Base-by-base conservation (phyloP, 139 green algal genomes). In the Pseudopediastrum boryanum region DNA sequence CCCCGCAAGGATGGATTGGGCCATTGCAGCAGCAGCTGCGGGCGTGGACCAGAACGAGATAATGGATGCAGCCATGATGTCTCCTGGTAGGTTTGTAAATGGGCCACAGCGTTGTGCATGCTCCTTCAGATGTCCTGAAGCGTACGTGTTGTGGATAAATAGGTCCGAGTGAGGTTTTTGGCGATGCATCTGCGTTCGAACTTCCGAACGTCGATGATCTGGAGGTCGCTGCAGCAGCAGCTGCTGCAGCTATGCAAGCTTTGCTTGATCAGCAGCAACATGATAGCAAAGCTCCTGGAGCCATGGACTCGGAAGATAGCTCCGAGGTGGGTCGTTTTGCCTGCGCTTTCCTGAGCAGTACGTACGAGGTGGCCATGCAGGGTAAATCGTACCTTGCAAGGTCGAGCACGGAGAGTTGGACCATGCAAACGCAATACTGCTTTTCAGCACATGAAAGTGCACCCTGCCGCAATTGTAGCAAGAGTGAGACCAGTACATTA, bases 121-220 rank as follows among this genome's bases (percentile, higher is more conserved):
- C 42, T 4, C 42, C 65, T 46, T 4, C 62, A 71, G 29, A 8
- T 29, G 44, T 54, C 23, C 71, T 13, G 21, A 5, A 5, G 4
- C 36, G n/a, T 16, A 8, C 13, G 64, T 31, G 19, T 25, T 10
- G 16, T 42, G 13, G 23, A 36, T 7, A 12, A 43, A 23, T 8
- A 12, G 33, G 31, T 33, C 31, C 13, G 48, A n/a, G 19, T 9
- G 19, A 39, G 36, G 23, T 29, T n/a, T 51, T 4, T 16, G 59
- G 5, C 5, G 13, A 21, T n/a, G 74, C 58, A 9, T 64, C 48
- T 25, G n/a, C 59, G 19, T 80, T 58, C 23, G 85, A 89, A 52
- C 80, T 93, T 44, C 89, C 89, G 2, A 86, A 38, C 33, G 87
- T 93, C 12, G 86, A 93, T 61, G 89, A 93, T 44, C 69, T 93